phyloP scores from a whole-genome alignment of 2,329 filamentous ascomycete species.

The Domatiomyces catenatus region DNA sequence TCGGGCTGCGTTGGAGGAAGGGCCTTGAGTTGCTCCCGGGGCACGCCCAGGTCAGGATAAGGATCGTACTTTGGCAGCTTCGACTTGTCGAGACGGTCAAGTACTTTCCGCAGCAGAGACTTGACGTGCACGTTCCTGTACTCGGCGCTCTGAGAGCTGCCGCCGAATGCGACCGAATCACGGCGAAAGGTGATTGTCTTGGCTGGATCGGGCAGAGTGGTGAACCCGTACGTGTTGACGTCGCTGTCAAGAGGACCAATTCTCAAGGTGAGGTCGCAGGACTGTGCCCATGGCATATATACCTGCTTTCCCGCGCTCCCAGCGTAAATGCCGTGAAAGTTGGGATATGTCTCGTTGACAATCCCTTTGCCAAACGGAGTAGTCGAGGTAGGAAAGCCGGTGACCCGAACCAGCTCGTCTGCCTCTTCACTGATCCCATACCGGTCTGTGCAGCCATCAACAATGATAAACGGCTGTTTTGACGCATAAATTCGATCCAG shows the following conservation, averaged over 20 bases:
- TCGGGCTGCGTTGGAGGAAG: constrained; percentile 31
- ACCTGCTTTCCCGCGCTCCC: constrained; percentile 27
- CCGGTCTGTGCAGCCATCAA: constrained; percentile 36
- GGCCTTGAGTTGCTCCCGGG: constrained; percentile 35
- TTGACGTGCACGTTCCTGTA: constrained; percentile 67
- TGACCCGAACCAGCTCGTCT: constrained; percentile 29
- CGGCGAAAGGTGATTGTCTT: constrained; percentile 65
- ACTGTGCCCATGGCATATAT: constrained; percentile 25
- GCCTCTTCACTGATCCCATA: constrained; percentile 29
- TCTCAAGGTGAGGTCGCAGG: constrained; percentile 31
- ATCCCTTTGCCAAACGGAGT: constrained; percentile 37
- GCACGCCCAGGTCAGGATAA: constrained; percentile 26
- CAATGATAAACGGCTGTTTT: constrained; percentile 35
- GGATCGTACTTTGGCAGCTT: constrained; percentile 17
- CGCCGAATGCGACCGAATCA: constrained; percentile 55
- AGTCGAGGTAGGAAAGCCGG: constrained; percentile 34
- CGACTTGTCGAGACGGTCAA: constrained; percentile 37
- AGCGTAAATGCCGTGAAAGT: constrained; percentile 36
- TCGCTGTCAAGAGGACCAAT: constrained; percentile 34
- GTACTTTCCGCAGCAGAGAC: constrained; percentile 58
- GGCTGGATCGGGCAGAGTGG: constrained; percentile 18
- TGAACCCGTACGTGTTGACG: constrained; percentile 28
- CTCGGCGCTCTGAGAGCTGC: constrained; percentile 38
- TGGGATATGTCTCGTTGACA: constrained; percentile 33
- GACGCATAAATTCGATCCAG: constrained; percentile 30